A percentile compares a stretch with the other conserved stretches of the same genome.
Evolutionary conservation across 2,329 filamentous ascomycete species (phyloP).

Genomic region (Blastomyces percursus): DNA sequence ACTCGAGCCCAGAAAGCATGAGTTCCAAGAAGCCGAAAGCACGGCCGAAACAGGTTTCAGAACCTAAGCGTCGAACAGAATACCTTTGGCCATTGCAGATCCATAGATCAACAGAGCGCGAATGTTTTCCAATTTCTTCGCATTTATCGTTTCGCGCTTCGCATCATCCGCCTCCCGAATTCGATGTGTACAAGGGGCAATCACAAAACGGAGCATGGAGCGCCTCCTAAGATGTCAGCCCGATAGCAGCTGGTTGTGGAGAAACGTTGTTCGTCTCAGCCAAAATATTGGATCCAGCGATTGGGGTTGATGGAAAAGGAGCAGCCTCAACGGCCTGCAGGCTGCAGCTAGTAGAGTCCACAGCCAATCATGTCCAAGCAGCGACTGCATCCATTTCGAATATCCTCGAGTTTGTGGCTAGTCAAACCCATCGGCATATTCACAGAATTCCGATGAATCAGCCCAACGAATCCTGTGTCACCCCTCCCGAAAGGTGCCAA

Average conservation of each 20-base stretch:
- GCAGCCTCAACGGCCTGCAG: neutral
- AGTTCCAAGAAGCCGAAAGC: neutral
- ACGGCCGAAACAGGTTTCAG: conserved; percentile 3
- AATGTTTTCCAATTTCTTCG: neutral
- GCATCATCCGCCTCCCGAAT: neutral
- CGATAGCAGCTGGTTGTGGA: neutral
- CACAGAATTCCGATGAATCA: neutral
- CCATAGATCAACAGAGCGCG: neutral
- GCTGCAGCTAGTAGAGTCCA: neutral
- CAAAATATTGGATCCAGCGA: neutral
- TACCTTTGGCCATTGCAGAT: conserved; percentile 1
- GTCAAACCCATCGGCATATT: neutral
- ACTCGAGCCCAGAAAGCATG: neutral
- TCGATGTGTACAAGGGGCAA: neutral
- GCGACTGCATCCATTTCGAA: neutral
- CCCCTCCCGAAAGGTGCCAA: neutral
- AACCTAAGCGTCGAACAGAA: neutral
- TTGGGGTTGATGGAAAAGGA: neutral
- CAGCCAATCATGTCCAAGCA: neutral
- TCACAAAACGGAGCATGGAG: neutral
- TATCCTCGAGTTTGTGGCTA: neutral
- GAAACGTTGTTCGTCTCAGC: neutral
- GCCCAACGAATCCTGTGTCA: conserved; percentile 6
- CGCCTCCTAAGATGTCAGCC: neutral
- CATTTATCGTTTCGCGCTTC: conserved; percentile 2